phyloP scores from a whole-genome alignment of 768 basidiomycete genomes.

The Mycena albidolilacea region DNA sequence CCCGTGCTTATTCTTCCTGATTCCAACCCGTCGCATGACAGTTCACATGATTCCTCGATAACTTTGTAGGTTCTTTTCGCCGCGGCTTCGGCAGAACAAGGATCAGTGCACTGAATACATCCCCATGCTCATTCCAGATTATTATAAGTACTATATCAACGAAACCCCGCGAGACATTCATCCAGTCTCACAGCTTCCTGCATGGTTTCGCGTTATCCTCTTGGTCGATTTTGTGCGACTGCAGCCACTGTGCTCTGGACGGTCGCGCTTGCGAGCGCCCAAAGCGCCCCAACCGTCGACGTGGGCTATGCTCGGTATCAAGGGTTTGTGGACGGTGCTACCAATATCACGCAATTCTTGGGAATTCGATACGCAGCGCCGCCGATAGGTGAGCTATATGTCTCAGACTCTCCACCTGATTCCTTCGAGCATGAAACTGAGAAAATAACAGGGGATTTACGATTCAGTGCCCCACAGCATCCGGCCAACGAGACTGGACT shows the following conservation, averaged over 20 bases:
- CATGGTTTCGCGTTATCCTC: too few relatives aligned
- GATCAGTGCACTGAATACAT: too few relatives aligned
- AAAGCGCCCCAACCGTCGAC: constrained; percentile 43
- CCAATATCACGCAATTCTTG: constrained; percentile 41
- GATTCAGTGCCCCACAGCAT: constrained; percentile 40
- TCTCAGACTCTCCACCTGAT: neutral
- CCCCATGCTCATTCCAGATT: too few relatives aligned
- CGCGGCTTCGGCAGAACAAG: too few relatives aligned
- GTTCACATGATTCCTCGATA: too few relatives aligned
- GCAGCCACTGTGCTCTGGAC: neutral
- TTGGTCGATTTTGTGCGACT: too few relatives aligned
- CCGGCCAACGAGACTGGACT: constrained; percentile 25
- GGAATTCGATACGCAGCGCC: constrained; percentile 54
- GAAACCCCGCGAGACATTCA: too few relatives aligned
- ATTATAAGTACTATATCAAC: too few relatives aligned
- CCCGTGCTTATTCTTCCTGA: too few relatives aligned
- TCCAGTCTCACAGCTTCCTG: too few relatives aligned
- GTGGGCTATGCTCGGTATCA: constrained; percentile 49
- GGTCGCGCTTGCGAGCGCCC: neutral
- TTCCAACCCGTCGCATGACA: too few relatives aligned
- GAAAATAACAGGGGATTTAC: constrained; percentile 36
- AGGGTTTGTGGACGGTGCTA: constrained; percentile 41
- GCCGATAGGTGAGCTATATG: constrained; percentile 45
- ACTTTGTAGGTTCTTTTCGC: too few relatives aligned
- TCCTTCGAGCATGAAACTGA: neutral